Base-by-base conservation (phyloP, 2,329 filamentous ascomycete genomes). In the Aspergillus ibericus region DNA sequence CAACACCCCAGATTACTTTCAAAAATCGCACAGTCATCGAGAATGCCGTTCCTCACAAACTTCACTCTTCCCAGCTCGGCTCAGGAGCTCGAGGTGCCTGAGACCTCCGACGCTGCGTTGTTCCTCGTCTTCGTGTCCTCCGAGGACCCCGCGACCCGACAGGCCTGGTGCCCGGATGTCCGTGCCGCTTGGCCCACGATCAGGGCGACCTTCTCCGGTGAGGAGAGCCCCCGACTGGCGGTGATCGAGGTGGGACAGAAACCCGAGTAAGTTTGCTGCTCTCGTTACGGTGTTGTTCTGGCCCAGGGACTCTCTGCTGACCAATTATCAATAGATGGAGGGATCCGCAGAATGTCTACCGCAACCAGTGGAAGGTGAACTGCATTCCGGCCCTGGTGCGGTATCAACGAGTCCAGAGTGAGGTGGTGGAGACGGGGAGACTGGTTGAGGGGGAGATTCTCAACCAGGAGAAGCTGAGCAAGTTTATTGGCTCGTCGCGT, bases 111-210 rank as follows among this genome's bases (percentile, higher is more conserved):
- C 42, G 66, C 70, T 1, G 66, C 60, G 13, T 48, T 71, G 2
- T 78, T 75, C 62, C 54, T 78, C 47, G 66, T 72, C n/a, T 78
- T 78, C 62, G 67, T 73, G 34, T 71, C 76, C 2, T 75, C 72
- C 32, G 48, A 69, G 34, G 73, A 77, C 44, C 69, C 73, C 7
- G 59, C 60, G 3, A 78, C 76, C 16, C 67, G 68, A 7, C 63
- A 72, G 56, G 67, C 75, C 4, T 78, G 76, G 76, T 78, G 76
- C 22, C 76, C 76, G 0, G 76, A 78, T 52, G 76, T 78, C 25
- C 68, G 72, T 13, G 72, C 71, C 8, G 72, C 75, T 0, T 57
- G 76, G 55, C 75, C 75, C 0, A 56, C 67, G 44, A 66, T 78
- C 20, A 57, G 67, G 2, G 59, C 65, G 0, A 69, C 72, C 1